Evolutionary conservation across 2,329 filamentous ascomycete species (phyloP).

Genomic region (Claviceps citrina): DNA sequence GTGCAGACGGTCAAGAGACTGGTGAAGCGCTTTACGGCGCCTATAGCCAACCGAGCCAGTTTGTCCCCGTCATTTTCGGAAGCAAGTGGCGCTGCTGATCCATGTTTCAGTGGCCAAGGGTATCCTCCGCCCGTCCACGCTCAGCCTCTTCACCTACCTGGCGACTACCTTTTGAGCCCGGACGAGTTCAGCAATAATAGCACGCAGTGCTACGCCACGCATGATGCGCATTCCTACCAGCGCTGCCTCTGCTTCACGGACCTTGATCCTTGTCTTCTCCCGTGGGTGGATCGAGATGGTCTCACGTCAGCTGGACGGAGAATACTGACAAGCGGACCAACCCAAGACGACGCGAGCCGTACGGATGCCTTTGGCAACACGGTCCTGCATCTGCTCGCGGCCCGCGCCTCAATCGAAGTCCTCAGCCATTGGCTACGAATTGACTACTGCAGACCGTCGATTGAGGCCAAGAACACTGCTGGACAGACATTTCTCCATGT

Average conservation of each 20-base stretch:
- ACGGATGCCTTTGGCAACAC: slow-evolving; percentile 33
- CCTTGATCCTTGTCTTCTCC: slow-evolving; percentile 11
- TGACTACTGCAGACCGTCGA: slow-evolving; percentile 8
- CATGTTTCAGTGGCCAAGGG: slow-evolving; percentile 17
- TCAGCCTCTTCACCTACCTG: slow-evolving; percentile 25
- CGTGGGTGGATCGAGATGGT: slow-evolving; percentile 18
- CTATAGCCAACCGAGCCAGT: slow-evolving; percentile 10
- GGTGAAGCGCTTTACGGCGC: slow-evolving; percentile 24
- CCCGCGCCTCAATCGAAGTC: slow-evolving; percentile 14
- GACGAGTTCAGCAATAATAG: slow-evolving; percentile 10
- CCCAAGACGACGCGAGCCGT: slow-evolving; percentile 6
- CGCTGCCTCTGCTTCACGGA: slow-evolving; percentile 17
- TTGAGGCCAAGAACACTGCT: slow-evolving; percentile 24
- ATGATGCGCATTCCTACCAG: slow-evolving; percentile 12
- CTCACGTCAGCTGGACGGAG: slow-evolving; percentile 9
- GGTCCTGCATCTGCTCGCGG: slow-evolving; percentile 30
- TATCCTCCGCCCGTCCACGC: slow-evolving; percentile 10
- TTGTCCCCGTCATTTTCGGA: slow-evolving; percentile 12
- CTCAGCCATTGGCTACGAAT: slow-evolving; percentile 15
- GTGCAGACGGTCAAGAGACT: slow-evolving; percentile 23
- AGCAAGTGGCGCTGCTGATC: not conserved
- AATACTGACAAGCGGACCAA: slow-evolving; percentile 7
- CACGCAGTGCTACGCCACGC: slow-evolving; percentile 9
- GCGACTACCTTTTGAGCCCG: slow-evolving; percentile 33
- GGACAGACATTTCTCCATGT: slow-evolving; percentile 36